Base-by-base conservation (phyloP, 768 basidiomycete species). In the Tulasnella sp. region DNA sequence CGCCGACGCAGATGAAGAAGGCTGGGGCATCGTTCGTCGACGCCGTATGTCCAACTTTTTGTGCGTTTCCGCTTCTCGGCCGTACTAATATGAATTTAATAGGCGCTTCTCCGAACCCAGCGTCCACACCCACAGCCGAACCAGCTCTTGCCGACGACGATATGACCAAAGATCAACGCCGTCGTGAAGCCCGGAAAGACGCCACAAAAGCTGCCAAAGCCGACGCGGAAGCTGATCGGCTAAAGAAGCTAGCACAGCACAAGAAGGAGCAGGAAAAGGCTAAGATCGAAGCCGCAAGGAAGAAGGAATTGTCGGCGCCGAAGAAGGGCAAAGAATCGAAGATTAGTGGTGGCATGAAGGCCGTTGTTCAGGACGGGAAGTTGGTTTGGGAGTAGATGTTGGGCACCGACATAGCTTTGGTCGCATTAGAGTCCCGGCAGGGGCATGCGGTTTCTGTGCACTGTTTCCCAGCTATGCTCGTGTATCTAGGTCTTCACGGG, bases 1-100 rank as follows among this genome's bases (percentile, higher is more conserved):
- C 6, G 92, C 91, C 80, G 91, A 89, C 40, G 93, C 93, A 84
- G 94, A 94, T 78, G 93, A 92, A 76, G 93, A 91, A 2, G 88
- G 87, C 24, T 95, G 94, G 95, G 93, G 91, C 31, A 90, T 94
- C 64, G 93, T 96, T 83, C 90, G 88, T 86, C 90, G 90, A 54
- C 75, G 86, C 54, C 88, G 87, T 79, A 48, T 83, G 78, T 84
- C 86, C 87, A 77, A 85, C 85, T 64, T 64, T 80, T 41, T 7
- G n/a, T 74, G 16, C 58, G 31, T 42, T 7, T 42, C 24, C 14
- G n/a, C 48, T 34, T n/a, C n/a, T 37, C 4, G 14, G 22, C 18
- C 4, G 7, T 34, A 9, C 41, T 79, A 46, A 79, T 41, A 0
- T 72, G 16, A 31, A 41, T 14, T n/a, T 5, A 12, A 37, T 41